A percentile compares a stretch with the other conserved stretches of the same genome.
Evolutionary conservation across 768 basidiomycete species (phyloP).

Genomic region (Trametes elegans): DNA sequence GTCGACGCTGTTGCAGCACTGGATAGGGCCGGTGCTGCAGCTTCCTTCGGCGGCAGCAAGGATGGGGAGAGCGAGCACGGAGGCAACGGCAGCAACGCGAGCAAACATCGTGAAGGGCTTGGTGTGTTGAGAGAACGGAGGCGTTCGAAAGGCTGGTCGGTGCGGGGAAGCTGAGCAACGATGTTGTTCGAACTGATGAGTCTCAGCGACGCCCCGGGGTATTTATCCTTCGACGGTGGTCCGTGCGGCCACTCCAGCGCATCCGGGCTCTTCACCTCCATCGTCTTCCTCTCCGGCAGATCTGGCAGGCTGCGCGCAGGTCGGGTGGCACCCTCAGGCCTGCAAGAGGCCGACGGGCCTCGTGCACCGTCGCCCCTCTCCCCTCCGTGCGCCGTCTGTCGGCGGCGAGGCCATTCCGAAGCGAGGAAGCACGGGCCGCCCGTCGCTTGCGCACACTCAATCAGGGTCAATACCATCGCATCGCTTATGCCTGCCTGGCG

Average conservation of each 20-base stretch:
- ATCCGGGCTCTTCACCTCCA: background rate
- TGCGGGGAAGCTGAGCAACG: background rate
- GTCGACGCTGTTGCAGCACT: conserved; percentile 19
- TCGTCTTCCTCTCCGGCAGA: background rate
- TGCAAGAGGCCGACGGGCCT: no score
- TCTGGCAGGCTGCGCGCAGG: background rate
- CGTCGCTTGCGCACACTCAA: background rate
- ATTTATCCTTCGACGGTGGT: background rate
- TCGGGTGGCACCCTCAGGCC: no score
- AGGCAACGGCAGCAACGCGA: conserved; percentile 14
- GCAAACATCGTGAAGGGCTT: conserved; percentile 14
- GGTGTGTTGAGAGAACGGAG: background rate
- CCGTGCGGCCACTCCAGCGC: background rate
- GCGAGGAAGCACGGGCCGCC: background rate
- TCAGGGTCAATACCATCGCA: background rate
- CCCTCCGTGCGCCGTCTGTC: no score
- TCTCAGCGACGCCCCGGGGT: background rate
- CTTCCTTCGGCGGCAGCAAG: conserved; percentile 18
- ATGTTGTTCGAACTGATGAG: background rate
- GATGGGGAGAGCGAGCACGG: conserved; percentile 15
- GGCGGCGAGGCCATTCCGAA: no score
- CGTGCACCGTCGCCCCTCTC: background rate
- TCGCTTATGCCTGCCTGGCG: no score
- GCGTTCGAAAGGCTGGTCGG: background rate
- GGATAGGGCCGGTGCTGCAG: conserved; percentile 17